Evolutionary conservation across 768 basidiomycete genomes (phyloP).

Genomic region (Rickenella mellea): DNA sequence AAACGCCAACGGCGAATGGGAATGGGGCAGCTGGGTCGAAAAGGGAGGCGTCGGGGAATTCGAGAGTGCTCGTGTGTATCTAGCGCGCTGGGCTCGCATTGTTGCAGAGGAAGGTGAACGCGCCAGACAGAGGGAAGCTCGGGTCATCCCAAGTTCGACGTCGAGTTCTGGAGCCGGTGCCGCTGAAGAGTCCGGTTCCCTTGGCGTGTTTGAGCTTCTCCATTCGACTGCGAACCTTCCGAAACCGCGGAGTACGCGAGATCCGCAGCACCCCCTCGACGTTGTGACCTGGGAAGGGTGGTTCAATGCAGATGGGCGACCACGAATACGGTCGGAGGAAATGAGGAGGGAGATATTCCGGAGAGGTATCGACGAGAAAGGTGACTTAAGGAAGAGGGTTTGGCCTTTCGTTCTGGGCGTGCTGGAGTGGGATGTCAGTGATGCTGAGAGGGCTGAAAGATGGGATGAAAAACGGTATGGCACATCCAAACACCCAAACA

Average conservation of each 20-base stretch:
- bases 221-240: slow-evolving; percentile 74
- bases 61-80: slow-evolving; percentile 91
- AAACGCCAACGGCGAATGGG: slow-evolving; percentile 81
- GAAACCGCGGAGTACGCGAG: slow-evolving; percentile 73
- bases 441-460: slow-evolving; percentile 44
- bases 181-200: slow-evolving; percentile 57
- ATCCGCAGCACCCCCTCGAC: slow-evolving; percentile 70
- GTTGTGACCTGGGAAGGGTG: slow-evolving; percentile 64
- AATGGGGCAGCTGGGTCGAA: slow-evolving; percentile 92
- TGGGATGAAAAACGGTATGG: slow-evolving; percentile 61
- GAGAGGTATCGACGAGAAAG: slow-evolving; percentile 51
- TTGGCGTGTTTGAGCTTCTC: slow-evolving; percentile 83
- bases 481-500: neutral
- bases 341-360: slow-evolving; percentile 74
- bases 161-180: slow-evolving; percentile 36
- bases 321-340: slow-evolving; percentile 54
- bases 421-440: slow-evolving; percentile 66
- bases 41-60: slow-evolving; percentile 92
- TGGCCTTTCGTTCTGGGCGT: slow-evolving; percentile 93
- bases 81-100: slow-evolving; percentile 93
- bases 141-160: slow-evolving; percentile 35
- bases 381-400: slow-evolving; percentile 54
- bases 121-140: slow-evolving; percentile 72
- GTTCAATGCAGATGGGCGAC: slow-evolving; percentile 67
- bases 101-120: slow-evolving; percentile 98